Percentiles rank a stretch among this genome's conserved stretches.
Evolutionary conservation across 2,329 filamentous ascomycete species (phyloP).

Genomic region (Aspergillus ibericus): DNA sequence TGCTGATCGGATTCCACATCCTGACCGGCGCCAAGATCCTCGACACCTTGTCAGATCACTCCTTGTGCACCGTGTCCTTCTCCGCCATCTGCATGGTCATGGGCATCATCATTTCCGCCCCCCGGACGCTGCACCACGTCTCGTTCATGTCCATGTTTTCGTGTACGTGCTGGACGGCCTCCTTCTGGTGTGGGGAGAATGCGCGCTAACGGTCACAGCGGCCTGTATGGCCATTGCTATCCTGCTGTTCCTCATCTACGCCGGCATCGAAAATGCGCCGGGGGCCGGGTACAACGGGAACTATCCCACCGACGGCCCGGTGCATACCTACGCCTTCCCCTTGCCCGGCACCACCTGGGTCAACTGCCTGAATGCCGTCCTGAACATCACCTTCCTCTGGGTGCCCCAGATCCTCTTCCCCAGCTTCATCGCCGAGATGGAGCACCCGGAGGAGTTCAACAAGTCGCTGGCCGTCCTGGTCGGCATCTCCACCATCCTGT

Average conservation of each 20-base stretch:
- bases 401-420: slow-evolving; percentile 55
- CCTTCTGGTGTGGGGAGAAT: background rate
- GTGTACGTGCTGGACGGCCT: slow-evolving; percentile 18
- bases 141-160: slow-evolving; percentile 55
- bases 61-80: slow-evolving; percentile 52
- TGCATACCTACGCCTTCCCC: slow-evolving; percentile 52
- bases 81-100: slow-evolving; percentile 49
- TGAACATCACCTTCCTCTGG: slow-evolving; percentile 54
- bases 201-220: slow-evolving; percentile 22
- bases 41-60: slow-evolving; percentile 52
- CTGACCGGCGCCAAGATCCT: slow-evolving; percentile 52
- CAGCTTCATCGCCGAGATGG: slow-evolving; percentile 54
- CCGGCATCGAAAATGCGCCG: slow-evolving; percentile 48
- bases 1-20: slow-evolving; percentile 53
- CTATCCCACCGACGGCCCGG: slow-evolving; percentile 46
- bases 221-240: slow-evolving; percentile 52
- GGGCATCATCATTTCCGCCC: slow-evolving; percentile 49
- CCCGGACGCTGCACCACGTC: slow-evolving; percentile 49
- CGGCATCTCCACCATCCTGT: slow-evolving; percentile 48
- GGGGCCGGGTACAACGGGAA: slow-evolving; percentile 48
- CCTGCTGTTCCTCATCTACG: slow-evolving; percentile 52
- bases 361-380: slow-evolving; percentile 50
- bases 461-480: slow-evolving; percentile 51
- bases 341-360: slow-evolving; percentile 49
- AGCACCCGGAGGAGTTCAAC: slow-evolving; percentile 52